Percentiles rank a stretch among this genome's conserved stretches.
Conservation (phyloP, 192 early-diverging fungal genomes). For the Oehlia diaphana region DNA sequence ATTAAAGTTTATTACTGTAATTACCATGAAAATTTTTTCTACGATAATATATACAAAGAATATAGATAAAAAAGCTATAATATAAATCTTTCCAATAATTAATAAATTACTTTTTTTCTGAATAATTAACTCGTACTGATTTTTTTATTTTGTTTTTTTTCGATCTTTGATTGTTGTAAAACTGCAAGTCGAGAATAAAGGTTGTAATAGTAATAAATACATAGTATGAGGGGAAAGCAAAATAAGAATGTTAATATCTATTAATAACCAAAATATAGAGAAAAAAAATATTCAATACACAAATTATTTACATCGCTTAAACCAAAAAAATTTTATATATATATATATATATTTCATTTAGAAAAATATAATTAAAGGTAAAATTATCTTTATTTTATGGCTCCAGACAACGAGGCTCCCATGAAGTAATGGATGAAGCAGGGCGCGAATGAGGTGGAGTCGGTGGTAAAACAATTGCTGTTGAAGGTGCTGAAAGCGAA, state of each 20-base stretch:
- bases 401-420: constrained; percentile 6
- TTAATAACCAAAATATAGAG: background rate
- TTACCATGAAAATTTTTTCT: too few relatives aligned
- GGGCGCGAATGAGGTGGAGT: constrained; percentile 23
- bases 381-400: constrained; percentile 7
- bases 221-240: background rate
- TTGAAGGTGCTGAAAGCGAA: constrained; percentile 19
- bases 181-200: background rate
- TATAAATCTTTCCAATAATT: too few relatives aligned
- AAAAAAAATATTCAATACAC: background rate
- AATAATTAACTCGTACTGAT: background rate
- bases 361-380: background rate
- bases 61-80: too few relatives aligned
- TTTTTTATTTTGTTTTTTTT: background rate
- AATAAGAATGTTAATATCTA: background rate
- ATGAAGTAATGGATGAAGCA: constrained; percentile 20
- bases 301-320: background rate
- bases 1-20: too few relatives aligned
- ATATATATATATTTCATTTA: too few relatives aligned
- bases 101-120: too few relatives aligned
- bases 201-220: background rate
- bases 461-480: constrained; percentile 26
- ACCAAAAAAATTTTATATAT: background rate
- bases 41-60: too few relatives aligned
- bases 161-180: background rate